These are phyloP conservation scores for Fusarium austroafricanum DNA, from an alignment of 2,329 filamentous ascomycete species.

Conservation along the genomic window DNA sequence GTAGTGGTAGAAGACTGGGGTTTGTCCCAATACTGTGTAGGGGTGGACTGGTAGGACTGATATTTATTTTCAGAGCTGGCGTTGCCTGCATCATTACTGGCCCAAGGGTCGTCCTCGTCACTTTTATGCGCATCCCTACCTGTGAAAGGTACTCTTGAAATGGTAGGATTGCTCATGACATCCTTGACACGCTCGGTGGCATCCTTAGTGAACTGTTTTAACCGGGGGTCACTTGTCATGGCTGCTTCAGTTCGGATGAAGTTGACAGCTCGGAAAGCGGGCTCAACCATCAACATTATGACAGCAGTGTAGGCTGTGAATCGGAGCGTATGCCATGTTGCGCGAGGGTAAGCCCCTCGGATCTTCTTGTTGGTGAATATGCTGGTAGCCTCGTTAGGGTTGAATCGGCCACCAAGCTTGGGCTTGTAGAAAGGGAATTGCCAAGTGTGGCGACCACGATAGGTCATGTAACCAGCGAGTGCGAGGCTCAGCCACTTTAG, in stretches of 20 bases:
- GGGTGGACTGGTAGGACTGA: neutral
- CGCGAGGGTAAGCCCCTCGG: slow-evolving; percentile 39
- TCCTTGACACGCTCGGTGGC: slow-evolving; percentile 40
- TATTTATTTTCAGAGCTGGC: slow-evolving; percentile 1
- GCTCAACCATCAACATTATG: slow-evolving; percentile 45
- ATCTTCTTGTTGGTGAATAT: slow-evolving; percentile 46
- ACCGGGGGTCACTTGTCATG: slow-evolving; percentile 40
- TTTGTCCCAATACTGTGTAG: slow-evolving; percentile 20
- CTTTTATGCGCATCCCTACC: slow-evolving; percentile 11
- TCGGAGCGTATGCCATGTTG: slow-evolving; percentile 43
- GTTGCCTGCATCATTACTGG: slow-evolving; percentile 5
- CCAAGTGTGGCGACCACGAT: slow-evolving; percentile 45
- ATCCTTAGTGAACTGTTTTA: slow-evolving; percentile 42
- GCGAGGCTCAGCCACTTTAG: slow-evolving; percentile 46
- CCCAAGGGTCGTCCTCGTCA: slow-evolving; percentile 21
- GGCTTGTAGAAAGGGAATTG: slow-evolving; percentile 48
- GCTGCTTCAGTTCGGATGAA: slow-evolving; percentile 39
- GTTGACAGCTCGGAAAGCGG: slow-evolving; percentile 41
- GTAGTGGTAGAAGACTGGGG: neutral
- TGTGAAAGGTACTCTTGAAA: slow-evolving; percentile 13
- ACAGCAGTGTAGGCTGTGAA: slow-evolving; percentile 44
- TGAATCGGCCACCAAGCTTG: slow-evolving; percentile 43
- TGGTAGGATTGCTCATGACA: slow-evolving; percentile 34
- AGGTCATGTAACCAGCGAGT: slow-evolving; percentile 46
- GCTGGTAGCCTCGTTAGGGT: slow-evolving; percentile 45